Evolutionary conservation across 768 basidiomycete species (phyloP).

Genomic region (Pilatotrama ljubarskyi): DNA sequence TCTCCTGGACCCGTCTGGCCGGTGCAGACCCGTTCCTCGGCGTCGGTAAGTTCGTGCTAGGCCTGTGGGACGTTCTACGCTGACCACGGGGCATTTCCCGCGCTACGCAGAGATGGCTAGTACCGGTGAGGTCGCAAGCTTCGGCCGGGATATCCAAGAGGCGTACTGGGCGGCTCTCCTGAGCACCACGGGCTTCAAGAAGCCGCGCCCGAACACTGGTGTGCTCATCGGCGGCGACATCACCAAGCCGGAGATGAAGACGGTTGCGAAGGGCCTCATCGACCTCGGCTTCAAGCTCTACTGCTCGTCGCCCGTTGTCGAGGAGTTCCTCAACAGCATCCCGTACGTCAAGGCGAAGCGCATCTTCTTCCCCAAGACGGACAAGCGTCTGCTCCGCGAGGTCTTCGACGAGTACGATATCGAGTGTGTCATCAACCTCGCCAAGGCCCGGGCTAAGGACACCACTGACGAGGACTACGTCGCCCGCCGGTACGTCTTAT

Average conservation of each 20-base stretch:
- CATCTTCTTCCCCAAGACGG: slow-evolving; percentile 95
- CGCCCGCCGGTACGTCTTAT: slow-evolving; percentile 71
- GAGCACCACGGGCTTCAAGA: slow-evolving; percentile 93
- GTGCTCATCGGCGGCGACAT: slow-evolving; percentile 93
- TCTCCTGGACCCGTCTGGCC: slow-evolving; percentile 95
- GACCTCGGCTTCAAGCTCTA: slow-evolving; percentile 95
- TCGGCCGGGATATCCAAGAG: slow-evolving; percentile 91
- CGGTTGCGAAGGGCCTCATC: slow-evolving; percentile 75
- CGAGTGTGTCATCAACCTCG: slow-evolving; percentile 91
- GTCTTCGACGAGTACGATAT: slow-evolving; percentile 96
- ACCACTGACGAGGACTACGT: slow-evolving; percentile 95
- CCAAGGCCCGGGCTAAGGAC: slow-evolving; percentile 71
- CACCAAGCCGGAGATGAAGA: slow-evolving; percentile 80
- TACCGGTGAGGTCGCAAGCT: slow-evolving; percentile 96
- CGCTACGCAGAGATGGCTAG: slow-evolving; percentile 87
- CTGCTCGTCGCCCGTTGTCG: slow-evolving; percentile 78
- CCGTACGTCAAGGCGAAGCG: slow-evolving; percentile 80
- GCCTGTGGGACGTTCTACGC: background rate
- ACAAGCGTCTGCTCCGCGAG: slow-evolving; percentile 92
- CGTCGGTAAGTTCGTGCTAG: slow-evolving; percentile 61
- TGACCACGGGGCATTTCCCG: background rate
- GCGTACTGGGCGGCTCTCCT: slow-evolving; percentile 96
- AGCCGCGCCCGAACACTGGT: slow-evolving; percentile 81
- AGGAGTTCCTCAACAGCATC: slow-evolving; percentile 76
- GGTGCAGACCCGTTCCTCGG: slow-evolving; percentile 98